Conservation (phyloP, 441 rosid genomes). For the Corymbia citriodora region DNA sequence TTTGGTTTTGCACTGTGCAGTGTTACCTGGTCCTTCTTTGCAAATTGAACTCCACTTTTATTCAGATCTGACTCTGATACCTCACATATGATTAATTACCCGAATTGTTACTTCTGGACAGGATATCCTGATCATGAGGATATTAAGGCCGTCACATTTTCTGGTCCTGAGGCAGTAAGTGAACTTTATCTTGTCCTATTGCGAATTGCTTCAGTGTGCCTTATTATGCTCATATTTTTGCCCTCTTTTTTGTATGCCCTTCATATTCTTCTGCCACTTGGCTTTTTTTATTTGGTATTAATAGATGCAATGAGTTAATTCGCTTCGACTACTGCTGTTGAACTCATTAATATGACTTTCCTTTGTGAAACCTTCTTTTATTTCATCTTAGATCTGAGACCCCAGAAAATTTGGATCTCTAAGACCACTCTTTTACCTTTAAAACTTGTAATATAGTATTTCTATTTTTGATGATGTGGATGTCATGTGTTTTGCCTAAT, state of each 20-base stretch:
- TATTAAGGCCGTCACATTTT: conserved; percentile 34
- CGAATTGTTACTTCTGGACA: conserved; percentile 9
- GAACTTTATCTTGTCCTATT: not conserved
- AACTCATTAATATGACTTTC: not conserved
- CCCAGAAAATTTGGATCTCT: not conserved
- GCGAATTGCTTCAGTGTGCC: not conserved
- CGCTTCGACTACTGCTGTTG: not conserved
- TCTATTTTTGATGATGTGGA: not conserved
- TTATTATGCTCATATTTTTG: not conserved
- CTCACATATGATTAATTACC: not conserved
- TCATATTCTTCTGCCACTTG: not conserved
- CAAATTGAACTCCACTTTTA: not conserved
- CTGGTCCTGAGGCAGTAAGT: conserved; percentile 33
- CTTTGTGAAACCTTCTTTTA: not conserved
- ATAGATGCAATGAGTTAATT: not conserved
- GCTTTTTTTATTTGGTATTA: not conserved
- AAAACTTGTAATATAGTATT: not conserved
- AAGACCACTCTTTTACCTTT: not conserved
- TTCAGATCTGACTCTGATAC: not conserved
- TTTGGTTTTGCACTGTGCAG: not conserved
- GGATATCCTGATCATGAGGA: conserved; percentile 49
- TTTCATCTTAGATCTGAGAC: not conserved
- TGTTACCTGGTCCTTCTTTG: not conserved
- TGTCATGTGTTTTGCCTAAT: not conserved
- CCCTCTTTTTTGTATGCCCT: not conserved